Evolutionary conservation across 352 stramenopile genomes (phyloP).

Genomic region (Globisporangium nagaii): DNA sequence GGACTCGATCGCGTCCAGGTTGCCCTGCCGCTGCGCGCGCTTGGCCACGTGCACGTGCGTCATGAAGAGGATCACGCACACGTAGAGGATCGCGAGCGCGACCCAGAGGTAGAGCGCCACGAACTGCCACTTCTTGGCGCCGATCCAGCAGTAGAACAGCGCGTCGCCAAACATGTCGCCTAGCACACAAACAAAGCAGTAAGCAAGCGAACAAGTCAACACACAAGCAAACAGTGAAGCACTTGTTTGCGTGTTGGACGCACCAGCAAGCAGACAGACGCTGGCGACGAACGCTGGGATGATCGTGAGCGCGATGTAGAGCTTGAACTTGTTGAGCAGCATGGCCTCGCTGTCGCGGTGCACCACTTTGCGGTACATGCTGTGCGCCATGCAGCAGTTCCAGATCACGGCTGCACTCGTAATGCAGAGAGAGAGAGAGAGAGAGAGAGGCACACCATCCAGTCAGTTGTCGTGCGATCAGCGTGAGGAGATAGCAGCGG

Average conservation of each 20-base stretch:
- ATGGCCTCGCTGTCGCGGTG: constrained; percentile 54
- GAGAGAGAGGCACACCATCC: no score
- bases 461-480: no score
- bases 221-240: not conserved
- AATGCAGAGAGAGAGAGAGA: no score
- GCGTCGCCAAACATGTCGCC: constrained; percentile 27
- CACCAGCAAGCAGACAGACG: constrained; percentile 24
- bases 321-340: constrained; percentile 50
- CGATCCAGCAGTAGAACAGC: constrained; percentile 79
- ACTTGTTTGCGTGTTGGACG: no score
- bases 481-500: no score
- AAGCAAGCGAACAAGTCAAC: not conserved
- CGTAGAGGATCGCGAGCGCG: constrained; percentile 52
- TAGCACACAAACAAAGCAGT: no score
- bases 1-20: constrained; percentile 62
- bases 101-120: constrained; percentile 65
- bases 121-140: constrained; percentile 38
- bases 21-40: constrained; percentile 33
- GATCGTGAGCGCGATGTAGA: constrained; percentile 48
- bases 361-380: constrained; percentile 68
- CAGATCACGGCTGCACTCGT: constrained; percentile 61
- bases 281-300: constrained; percentile 34
- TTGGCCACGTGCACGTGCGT: constrained; percentile 52
- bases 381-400: constrained; percentile 68
- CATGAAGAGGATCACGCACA: constrained; percentile 56